Evolutionary conservation across 2,329 filamentous ascomycete species (phyloP), one percentile per base, ranked within the genome.

Genomic region (Claviceps citrina): DNA sequence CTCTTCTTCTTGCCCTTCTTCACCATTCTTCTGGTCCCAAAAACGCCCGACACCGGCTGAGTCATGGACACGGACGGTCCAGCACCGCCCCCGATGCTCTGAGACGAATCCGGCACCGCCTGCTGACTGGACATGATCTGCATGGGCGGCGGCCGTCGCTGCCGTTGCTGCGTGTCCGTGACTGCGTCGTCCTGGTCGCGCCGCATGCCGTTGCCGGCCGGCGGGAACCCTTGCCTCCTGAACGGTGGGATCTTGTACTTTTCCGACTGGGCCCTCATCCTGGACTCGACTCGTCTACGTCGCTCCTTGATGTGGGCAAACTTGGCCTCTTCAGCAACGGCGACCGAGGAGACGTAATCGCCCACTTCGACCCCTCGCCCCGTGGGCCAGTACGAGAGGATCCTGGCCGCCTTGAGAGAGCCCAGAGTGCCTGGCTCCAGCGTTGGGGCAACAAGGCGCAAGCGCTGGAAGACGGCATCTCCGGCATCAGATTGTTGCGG

Each of bases 1-100:
- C 55, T 59, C 50, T 55, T 62, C 50, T 57, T 62, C 53, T 65
- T 66, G 13, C 46, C 43, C 50, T 66, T 68, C 54, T 67, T 67
- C 39, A 54, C 59, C 45, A 54, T 58, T 43, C 57, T 59, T 37
- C 66, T 56, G 46, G 60, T 60, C 20, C 67, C 68, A 60, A 68
- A 68, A 4, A 53, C 46, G 2, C 68, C 68, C n/a, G 57, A 43
- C 12, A 64, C 50, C 8, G 64, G 61, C 48, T 69, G 66, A 38
- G 66, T 68, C 59, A 66, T 67, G n/a, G 58, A 54, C 39, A 58
- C 45, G 3, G 51, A 49, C n/a, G 57, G 50, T 31, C 51, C 49
- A 10, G n/a, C n/a, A n/a, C 51, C 40, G 2, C 48, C 38, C 1
- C 46, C 51, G 30, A 57, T 52, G 27, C 50, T 54, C 49, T 63